Evolutionary conservation across 169 alveolate genomes (phyloP), one percentile per base, ranked within the genome.

Genomic region (Cryptosporidium baileyi): DNA sequence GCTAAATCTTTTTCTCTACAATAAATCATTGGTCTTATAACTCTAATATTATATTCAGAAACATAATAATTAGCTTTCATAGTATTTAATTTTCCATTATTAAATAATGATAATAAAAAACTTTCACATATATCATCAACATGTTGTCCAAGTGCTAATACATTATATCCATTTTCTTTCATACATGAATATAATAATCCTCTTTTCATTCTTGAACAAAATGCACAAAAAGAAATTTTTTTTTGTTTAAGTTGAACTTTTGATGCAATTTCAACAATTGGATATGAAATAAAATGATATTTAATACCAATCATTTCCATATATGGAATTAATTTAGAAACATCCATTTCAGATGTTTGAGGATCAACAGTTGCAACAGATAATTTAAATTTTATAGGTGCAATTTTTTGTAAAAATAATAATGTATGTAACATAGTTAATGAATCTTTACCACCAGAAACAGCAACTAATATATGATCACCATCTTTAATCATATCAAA

Each of bases 301-400:
- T 93, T 93, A 38, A 96, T 94, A 8, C 95, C 96, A 60, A 94
- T 80, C 11, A 67, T 44, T 34, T 82, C 80, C 92, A 93, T 80
- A 67, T 85, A 80, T 32, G 90, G 92, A 28, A 91, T 92, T 60
- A 96, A 85, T 1, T 97, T 97, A 30, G 92, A 74, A 0, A 98
- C 98, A 57, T 94, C 92, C 89, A 92, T 95, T 88, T 95, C 98
- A 44, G 93, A 93, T 15, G 97, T 94, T 82, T 93, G 92, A 0
- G 99, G 99, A 89, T 96, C 98, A 30, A 96, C 97, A 13, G 98
- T 95, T 6, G 94, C 96, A 17, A 95, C 97, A 3, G 95, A 96
- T 13, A 96, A 45, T 44, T 90, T 90, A 59, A 96, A 95, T 74
- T 88, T 89, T 34, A 94, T 89, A 24, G 96, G 96, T 28, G 96